A percentile compares a stretch with the other conserved stretches of the same genome.
phyloP scores from a whole-genome alignment of 2,329 filamentous ascomycete genomes.

The Orbilia javanica region DNA sequence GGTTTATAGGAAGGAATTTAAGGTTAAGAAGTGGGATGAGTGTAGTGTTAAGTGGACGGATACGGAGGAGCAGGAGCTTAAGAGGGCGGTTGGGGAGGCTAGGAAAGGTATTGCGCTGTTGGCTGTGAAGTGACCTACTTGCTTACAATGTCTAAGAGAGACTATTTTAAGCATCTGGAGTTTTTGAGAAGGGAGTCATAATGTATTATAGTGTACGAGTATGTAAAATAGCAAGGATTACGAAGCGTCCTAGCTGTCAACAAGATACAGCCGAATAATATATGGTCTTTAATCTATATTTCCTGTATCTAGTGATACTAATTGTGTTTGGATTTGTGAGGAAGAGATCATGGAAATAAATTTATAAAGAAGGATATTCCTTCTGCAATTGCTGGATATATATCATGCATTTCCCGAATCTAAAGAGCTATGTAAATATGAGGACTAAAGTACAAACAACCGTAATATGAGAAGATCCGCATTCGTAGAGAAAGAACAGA shows the following conservation, averaged over 20 bases:
- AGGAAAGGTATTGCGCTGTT: conserved; percentile 76
- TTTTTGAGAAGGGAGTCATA: too few species aligned
- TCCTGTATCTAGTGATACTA: too few species aligned
- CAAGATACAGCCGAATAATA: too few species aligned
- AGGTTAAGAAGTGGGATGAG: conserved; percentile 76
- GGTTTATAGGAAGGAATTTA: conserved; percentile 75
- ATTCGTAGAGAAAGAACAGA: background rate
- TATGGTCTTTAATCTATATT: too few species aligned
- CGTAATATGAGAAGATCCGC: background rate
- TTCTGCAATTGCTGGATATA: conserved; percentile 32
- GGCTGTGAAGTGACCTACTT: conserved; percentile 70
- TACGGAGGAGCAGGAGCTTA: conserved; percentile 74
- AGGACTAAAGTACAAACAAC: background rate
- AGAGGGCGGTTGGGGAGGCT: conserved; percentile 71
- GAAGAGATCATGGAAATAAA: too few species aligned
- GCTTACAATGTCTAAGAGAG: background rate
- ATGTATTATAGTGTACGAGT: background rate
- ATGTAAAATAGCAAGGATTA: too few species aligned
- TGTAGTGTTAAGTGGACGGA: conserved; percentile 78
- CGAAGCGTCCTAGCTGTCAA: too few species aligned
- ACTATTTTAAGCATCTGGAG: too few species aligned
- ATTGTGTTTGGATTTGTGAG: too few species aligned
- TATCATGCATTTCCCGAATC: conserved; percentile 50
- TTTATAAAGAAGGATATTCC: background rate
- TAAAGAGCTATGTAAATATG: conserved; percentile 17